These are phyloP conservation scores for Scheffersomyces illinoinensis DNA, from an alignment of 1,139 yeast species.

Conservation along the genomic window DNA sequence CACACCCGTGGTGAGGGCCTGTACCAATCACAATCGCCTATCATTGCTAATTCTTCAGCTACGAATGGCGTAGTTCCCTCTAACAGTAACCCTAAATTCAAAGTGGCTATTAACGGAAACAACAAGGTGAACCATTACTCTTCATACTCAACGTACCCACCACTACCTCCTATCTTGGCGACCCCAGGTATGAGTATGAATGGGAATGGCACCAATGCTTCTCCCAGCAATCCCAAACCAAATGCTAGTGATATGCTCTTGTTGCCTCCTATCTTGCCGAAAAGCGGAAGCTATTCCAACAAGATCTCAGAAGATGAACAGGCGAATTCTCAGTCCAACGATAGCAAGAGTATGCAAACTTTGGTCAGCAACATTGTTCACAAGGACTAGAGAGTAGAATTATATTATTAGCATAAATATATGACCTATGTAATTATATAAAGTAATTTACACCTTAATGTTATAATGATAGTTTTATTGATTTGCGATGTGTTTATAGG, in stretches of 20 bases:
- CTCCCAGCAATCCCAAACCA: background rate
- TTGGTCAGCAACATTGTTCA: background rate
- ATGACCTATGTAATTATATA: background rate
- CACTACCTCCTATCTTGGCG: conserved; percentile 2
- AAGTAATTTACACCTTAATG: background rate
- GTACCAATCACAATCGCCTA: background rate
- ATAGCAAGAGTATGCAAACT: background rate
- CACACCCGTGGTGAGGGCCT: background rate
- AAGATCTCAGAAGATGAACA: background rate
- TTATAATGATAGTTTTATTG: background rate
- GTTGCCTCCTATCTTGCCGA: background rate
- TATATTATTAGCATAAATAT: background rate
- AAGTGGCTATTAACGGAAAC: background rate
- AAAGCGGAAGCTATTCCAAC: background rate
- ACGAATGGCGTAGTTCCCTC: background rate
- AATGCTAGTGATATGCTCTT: background rate
- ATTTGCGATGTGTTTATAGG: background rate
- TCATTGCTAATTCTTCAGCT: background rate
- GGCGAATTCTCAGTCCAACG: background rate
- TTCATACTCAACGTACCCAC: conserved; percentile 1
- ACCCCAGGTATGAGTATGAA: background rate
- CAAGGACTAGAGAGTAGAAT: background rate
- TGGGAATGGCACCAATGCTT: background rate
- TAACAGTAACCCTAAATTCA: background rate
- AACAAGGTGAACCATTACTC: background rate